Percentiles rank a stretch among this genome's conserved stretches.
phyloP scores from a whole-genome alignment of 768 basidiomycete genomes.

The Boletus coccyginus region DNA sequence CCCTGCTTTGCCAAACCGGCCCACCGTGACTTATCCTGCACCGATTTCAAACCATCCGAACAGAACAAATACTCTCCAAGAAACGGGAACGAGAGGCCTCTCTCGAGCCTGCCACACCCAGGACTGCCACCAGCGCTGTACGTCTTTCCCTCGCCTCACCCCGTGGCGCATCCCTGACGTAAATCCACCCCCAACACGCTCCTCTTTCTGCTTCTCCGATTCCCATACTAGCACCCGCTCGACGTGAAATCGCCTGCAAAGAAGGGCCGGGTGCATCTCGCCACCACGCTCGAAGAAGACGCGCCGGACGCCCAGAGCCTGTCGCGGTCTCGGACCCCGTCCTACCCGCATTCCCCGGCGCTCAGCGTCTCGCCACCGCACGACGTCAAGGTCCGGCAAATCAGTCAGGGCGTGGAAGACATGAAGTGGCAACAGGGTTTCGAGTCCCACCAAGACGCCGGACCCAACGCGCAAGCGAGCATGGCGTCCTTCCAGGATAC shows the following conservation, averaged over 20 bases:
- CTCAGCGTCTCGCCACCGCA: conserved; percentile 64
- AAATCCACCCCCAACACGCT: conserved; percentile 22
- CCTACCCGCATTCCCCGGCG: conserved; percentile 26
- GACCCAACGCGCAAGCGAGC: conserved; percentile 4
- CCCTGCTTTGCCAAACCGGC: conserved; percentile 26
- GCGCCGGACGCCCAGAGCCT: conserved; percentile 39
- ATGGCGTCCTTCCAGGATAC: conserved; percentile 2
- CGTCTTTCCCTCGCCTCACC: conserved; percentile 22
- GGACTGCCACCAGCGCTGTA: conserved; percentile 35
- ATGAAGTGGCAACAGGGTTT: conserved; percentile 59
- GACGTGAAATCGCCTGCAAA: conserved; percentile 65
- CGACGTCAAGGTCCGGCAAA: conserved; percentile 77
- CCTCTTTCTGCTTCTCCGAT: conserved; percentile 11
- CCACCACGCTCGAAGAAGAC: conserved; percentile 63
- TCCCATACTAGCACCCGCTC: conserved; percentile 28
- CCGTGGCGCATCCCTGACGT: conserved; percentile 26
- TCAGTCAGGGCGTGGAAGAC: conserved; percentile 77
- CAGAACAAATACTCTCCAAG: conserved; percentile 50
- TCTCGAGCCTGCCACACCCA: conserved; percentile 60
- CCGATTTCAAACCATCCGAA: conserved; percentile 20
- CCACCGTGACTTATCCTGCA: conserved; percentile 21
- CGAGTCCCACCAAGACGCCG: conserved; percentile 12
- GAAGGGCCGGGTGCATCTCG: conserved; percentile 68
- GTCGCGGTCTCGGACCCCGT: conserved; percentile 36
- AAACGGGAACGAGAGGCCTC: conserved; percentile 82